Evolutionary conservation across 2,329 filamentous ascomycete species (phyloP).

Genomic region (Aspergillus thermomutatus): DNA sequence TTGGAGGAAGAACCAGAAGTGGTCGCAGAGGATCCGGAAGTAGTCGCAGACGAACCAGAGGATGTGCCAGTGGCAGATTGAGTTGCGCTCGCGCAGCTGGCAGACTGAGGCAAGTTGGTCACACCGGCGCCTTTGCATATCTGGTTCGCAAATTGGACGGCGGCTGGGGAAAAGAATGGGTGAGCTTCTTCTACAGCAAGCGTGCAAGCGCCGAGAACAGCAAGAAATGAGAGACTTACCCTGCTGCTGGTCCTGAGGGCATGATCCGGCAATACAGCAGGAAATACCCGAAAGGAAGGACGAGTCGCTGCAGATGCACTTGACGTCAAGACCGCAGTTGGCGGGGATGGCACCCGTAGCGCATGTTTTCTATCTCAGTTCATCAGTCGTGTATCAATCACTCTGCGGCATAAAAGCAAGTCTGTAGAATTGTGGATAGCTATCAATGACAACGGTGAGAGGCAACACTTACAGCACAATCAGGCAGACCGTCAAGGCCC

Average conservation of each 20-base stretch:
- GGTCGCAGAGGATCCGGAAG: not conserved
- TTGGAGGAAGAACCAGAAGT: constrained; percentile 17
- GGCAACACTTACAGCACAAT: constrained; percentile 52
- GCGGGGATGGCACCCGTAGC: constrained; percentile 41
- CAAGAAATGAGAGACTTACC: constrained; percentile 23
- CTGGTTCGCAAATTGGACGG: constrained; percentile 33
- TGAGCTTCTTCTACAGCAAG: not conserved
- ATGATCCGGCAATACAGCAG: constrained; percentile 49
- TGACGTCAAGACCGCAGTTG: constrained; percentile 41
- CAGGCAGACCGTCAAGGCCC: constrained; percentile 44
- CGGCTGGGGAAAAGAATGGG: constrained; percentile 21
- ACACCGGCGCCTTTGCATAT: constrained; percentile 40
- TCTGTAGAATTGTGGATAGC: constrained; percentile 10
- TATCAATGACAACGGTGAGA: not conserved
- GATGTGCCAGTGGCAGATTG: constrained; percentile 15
- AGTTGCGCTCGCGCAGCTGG: constrained; percentile 22
- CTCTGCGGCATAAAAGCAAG: not conserved
- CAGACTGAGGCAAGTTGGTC: constrained; percentile 31
- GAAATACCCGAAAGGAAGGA: constrained; percentile 48
- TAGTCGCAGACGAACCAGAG: not conserved
- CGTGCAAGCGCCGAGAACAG: not conserved
- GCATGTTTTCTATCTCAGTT: constrained; percentile 30
- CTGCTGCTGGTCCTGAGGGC: constrained; percentile 41
- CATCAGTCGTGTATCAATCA: not conserved
- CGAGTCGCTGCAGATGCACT: constrained; percentile 48